Conservation (phyloP, 2,329 filamentous ascomycete species). For the Pestalotiopsis fici region DNA sequence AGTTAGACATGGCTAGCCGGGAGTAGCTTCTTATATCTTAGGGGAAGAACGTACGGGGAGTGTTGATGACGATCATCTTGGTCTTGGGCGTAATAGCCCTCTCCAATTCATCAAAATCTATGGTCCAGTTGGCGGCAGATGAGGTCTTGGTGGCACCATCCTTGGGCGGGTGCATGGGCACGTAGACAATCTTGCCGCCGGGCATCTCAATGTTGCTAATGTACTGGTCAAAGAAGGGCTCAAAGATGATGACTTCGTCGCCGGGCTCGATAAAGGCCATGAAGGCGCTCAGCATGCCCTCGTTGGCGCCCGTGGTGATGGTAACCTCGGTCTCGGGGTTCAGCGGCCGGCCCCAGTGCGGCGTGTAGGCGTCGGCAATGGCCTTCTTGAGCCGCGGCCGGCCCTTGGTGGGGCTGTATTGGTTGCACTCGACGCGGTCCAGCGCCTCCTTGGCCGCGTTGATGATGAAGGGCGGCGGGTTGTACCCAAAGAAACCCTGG, state of each 20-base stretch:
- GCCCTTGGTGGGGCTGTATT: constrained; percentile 96
- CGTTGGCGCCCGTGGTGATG: constrained; percentile 89
- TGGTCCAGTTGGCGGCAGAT: constrained; percentile 83
- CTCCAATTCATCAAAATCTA: constrained; percentile 83
- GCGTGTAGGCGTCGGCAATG: constrained; percentile 88
- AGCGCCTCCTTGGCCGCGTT: constrained; percentile 89
- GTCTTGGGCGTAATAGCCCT: constrained; percentile 81
- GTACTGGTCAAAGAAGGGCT: constrained; percentile 76
- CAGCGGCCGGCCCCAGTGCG: constrained; percentile 78
- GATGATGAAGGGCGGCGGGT: constrained; percentile 87
- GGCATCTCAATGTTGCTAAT: constrained; percentile 99
- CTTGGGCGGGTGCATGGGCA: constrained; percentile 87
- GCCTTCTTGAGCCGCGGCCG: constrained; percentile 90
- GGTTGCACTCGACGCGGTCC: constrained; percentile 93
- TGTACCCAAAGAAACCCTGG: constrained; percentile 85
- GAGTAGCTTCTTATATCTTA: not conserved
- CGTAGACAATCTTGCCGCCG: constrained; percentile 91
- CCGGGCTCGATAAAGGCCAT: constrained; percentile 77
- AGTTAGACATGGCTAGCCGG: constrained; percentile 12
- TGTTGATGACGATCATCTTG: constrained; percentile 94
- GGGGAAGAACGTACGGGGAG: constrained; percentile 48
- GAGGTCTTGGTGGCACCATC: constrained; percentile 79
- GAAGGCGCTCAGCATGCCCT: constrained; percentile 93
- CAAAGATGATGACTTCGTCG: constrained; percentile 11
- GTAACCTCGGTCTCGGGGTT: constrained; percentile 92